Conservation (phyloP, 1,284 basidiomycete species). For the Pseudozyma sp. region DNA sequence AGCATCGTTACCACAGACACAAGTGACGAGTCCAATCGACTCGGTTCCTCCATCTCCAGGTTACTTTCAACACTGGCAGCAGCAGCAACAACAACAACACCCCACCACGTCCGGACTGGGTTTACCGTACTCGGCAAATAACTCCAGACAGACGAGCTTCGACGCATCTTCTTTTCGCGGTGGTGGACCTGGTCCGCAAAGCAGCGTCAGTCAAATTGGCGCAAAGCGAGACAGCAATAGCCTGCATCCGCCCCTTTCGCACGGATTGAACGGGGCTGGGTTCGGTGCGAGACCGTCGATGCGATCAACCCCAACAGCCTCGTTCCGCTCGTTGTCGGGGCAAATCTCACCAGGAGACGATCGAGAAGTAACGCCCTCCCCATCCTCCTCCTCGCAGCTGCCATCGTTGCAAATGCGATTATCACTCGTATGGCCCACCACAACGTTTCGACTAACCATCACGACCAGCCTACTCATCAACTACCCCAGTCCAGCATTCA, state of each 20-base stretch:
- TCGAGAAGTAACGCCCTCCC: constrained; percentile 5
- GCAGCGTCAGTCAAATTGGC: constrained; percentile 44
- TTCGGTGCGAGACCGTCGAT: constrained; percentile 27
- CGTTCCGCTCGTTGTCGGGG: constrained; percentile 26
- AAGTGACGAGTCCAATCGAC: constrained; percentile 36
- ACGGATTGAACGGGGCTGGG: neutral
- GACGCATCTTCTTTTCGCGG: constrained; percentile 33
- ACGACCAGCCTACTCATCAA: constrained; percentile 95
- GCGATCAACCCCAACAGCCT: constrained; percentile 25
- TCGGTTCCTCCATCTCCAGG: constrained; percentile 41
- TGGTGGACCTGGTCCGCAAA: constrained; percentile 37
- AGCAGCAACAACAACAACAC: constrained; percentile 10
- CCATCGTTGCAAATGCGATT: constrained; percentile 60
- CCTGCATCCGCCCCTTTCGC: constrained; percentile 26
- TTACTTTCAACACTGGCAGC: constrained; percentile 52
- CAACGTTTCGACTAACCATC: constrained; percentile 73
- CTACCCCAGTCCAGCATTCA: constrained; percentile 92
- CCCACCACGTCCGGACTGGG: neutral
- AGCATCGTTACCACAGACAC: constrained; percentile 17
- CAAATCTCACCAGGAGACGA: constrained; percentile 21
- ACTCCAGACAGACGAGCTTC: constrained; percentile 36
- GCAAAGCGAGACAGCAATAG: constrained; percentile 27
- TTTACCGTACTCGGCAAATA: constrained; percentile 17
- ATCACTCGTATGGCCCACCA: constrained; percentile 60
- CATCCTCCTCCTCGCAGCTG: constrained; percentile 25